Evolutionary conservation across 2,329 filamentous ascomycete genomes (phyloP).

Genomic region (Fusarium mangiferae): DNA sequence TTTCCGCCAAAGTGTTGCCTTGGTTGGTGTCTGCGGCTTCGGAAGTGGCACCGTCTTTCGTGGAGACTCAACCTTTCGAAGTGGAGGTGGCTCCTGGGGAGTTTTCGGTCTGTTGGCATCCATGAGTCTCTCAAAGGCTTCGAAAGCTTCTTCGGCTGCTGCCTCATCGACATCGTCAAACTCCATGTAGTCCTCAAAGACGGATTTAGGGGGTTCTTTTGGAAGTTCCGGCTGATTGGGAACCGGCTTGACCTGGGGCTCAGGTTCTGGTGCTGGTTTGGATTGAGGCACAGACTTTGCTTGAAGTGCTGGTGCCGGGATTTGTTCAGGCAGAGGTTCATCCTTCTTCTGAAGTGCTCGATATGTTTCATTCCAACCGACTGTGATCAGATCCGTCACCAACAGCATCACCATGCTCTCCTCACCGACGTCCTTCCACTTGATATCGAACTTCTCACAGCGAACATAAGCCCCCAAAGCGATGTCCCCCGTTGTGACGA

Average conservation of each 20-base stretch:
- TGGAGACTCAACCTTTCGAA: neutral
- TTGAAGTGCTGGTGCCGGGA: neutral
- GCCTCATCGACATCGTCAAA: slow-evolving; percentile 36
- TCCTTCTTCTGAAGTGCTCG: slow-evolving; percentile 33
- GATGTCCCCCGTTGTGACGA: slow-evolving; percentile 59
- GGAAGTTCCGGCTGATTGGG: neutral
- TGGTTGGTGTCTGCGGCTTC: neutral
- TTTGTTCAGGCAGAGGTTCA: neutral
- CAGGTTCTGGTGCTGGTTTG: neutral
- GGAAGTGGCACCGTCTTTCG: neutral
- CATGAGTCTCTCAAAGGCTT: slow-evolving; percentile 51
- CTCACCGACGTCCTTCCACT: slow-evolving; percentile 35
- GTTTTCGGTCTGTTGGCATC: slow-evolving; percentile 30
- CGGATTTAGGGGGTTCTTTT: neutral
- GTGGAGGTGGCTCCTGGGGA: neutral
- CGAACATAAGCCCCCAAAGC: slow-evolving; percentile 61
- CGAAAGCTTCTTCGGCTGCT: slow-evolving; percentile 49
- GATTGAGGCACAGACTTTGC: neutral
- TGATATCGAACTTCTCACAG: slow-evolving; percentile 55
- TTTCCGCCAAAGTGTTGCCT: neutral
- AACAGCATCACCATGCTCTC: slow-evolving; percentile 56
- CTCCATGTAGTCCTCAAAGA: neutral
- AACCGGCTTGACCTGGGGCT: neutral
- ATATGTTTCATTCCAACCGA: slow-evolving; percentile 61
- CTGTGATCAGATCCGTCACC: slow-evolving; percentile 55